phyloP scores from a whole-genome alignment of 495 filamentous ascomycete species.

The Viridothelium virens region DNA sequence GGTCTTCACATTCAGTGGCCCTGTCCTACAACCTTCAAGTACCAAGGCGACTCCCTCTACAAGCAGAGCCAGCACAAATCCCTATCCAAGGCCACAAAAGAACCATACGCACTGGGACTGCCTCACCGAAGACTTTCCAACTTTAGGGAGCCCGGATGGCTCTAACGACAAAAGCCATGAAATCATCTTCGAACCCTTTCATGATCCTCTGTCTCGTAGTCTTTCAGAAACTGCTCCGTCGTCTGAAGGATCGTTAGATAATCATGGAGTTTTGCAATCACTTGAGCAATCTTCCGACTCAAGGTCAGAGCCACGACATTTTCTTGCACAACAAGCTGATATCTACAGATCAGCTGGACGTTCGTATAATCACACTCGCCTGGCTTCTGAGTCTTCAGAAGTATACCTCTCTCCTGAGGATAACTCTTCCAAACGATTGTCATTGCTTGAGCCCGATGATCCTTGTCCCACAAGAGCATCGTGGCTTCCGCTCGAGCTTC shows the following conservation, averaged over 20 bases:
- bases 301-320: not conserved
- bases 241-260: not conserved
- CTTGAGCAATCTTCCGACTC: not conserved
- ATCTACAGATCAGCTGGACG: not conserved
- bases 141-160: slow-evolving; percentile 15
- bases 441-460: not conserved
- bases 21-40: slow-evolving; percentile 17
- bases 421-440: not conserved
- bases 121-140: not conserved
- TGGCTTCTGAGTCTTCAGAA: not conserved
- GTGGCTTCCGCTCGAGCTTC: slow-evolving; percentile 51
- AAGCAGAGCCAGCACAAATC: not conserved
- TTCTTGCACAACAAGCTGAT: not conserved
- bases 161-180: slow-evolving; percentile 9
- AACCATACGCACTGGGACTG: not conserved
- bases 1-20: slow-evolving; percentile 28
- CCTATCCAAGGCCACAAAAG: slow-evolving; percentile 14
- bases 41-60: slow-evolving; percentile 17
- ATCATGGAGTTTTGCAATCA: not conserved
- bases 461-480: slow-evolving; percentile 16
- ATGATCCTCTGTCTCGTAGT: not conserved
- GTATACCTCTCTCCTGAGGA: not conserved
- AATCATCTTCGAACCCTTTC: not conserved
- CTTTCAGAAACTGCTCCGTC: not conserved
- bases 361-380: no score